Base-by-base conservation (phyloP, 2,329 filamentous ascomycete species). In the Paracoccidioides lutzii region DNA sequence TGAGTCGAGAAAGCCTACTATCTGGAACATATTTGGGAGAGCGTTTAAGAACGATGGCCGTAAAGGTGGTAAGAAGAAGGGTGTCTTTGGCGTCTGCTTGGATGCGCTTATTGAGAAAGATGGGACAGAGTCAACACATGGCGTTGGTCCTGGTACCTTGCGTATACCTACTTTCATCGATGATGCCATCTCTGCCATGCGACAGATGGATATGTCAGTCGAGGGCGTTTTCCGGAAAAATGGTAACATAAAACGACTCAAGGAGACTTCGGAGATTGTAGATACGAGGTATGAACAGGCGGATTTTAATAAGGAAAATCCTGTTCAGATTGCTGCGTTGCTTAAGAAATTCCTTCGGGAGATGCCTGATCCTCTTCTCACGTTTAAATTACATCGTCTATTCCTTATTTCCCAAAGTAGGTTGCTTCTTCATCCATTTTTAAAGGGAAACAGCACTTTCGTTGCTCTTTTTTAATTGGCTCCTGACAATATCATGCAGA, bases 141-240 rank as follows among this genome's bases (percentile, higher is more conserved):
- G 93, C 40, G 88, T 98, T 59, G 93, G 93, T 0, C 90, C 93
- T 9, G 91, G 90, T 15, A 86, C 89, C 12, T 78, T 98, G 56
- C 86, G 89, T 54, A 88, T 98, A 44, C 93, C 93, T 2, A 87
- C 89, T n/a, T 78, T 98, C 53, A 81, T 98, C n/a, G 91, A 97
- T 65, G 91, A 96, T 67, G 84, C 91, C 51, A 85, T 98, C 41
- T 87, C 88, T 3, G 90, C 90, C 10, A 95, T 98, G 88, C 84
- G 90, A 64, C 93, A 91, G 71, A 97, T 98, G 89, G 93, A 98
- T 70, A 90, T 98, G 75, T 97, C 91, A 1, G 89, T 98, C 1
- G 93, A 98, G 71, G 93, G 93, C 64, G 90, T 98, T 28, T 98
- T 98, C 81, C 84, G 93, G 63, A 98, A 98, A 79, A 98, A 97